Evolutionary conservation across 1,284 basidiomycete genomes (phyloP).

Genomic region (Ustilago xerochloae): DNA sequence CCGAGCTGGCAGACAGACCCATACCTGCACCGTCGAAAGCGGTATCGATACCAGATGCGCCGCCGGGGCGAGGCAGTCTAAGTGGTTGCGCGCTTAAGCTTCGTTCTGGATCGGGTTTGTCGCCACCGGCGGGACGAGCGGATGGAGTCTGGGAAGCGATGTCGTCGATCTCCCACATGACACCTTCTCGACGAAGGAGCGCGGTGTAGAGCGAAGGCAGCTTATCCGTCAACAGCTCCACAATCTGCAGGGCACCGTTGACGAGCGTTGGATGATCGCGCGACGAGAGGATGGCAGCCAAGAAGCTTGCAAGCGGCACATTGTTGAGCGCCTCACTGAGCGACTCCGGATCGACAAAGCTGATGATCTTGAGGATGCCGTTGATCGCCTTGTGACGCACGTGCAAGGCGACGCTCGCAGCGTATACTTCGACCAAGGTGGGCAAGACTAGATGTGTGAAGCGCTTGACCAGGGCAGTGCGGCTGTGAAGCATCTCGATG

Average conservation of each 20-base stretch:
- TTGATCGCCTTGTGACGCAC: conserved; percentile 59
- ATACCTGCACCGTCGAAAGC: conserved; percentile 12
- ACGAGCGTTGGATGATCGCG: conserved; percentile 54
- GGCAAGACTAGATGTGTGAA: conserved; percentile 65
- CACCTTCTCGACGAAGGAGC: conserved; percentile 61
- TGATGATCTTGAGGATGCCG: conserved; percentile 63
- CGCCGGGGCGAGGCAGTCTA: conserved; percentile 22
- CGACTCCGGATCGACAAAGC: conserved; percentile 60
- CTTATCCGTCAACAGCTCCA: conserved; percentile 63
- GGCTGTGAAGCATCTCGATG: conserved; percentile 55
- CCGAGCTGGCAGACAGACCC: conserved; percentile 21
- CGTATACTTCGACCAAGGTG: conserved; percentile 63
- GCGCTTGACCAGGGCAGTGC: conserved; percentile 55
- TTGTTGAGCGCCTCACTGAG: conserved; percentile 53
- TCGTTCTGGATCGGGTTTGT: conserved; percentile 81
- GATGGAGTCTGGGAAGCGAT: conserved; percentile 55
- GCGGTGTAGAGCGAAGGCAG: conserved; percentile 59
- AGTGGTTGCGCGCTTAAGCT: conserved; percentile 18
- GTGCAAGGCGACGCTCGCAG: conserved; percentile 59
- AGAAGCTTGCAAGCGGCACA: conserved; percentile 65
- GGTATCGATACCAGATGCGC: conserved; percentile 5
- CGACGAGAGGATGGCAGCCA: conserved; percentile 61
- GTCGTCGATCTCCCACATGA: conserved; percentile 64
- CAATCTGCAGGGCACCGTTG: conserved; percentile 63
- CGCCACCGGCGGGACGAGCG: conserved; percentile 77